These are phyloP conservation scores for Pezicula radicicola DNA, from an alignment of 2,329 filamentous ascomycete species.

Conservation along the genomic window DNA sequence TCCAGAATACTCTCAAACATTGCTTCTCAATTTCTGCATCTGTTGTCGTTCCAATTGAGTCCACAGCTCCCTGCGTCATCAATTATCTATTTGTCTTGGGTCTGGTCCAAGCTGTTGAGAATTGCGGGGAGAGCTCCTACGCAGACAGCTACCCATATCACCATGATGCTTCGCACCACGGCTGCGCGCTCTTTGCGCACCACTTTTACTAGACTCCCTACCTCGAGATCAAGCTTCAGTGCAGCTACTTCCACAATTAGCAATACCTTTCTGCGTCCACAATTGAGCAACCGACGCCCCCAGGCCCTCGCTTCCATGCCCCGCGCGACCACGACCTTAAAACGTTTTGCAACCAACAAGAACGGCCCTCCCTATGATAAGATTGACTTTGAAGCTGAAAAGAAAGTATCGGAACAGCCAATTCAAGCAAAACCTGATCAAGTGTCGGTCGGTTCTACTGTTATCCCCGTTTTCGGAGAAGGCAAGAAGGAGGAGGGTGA, in stretches of 20 bases:
- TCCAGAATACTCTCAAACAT: no score
- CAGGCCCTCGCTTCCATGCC: constrained; percentile 10
- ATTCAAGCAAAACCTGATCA: constrained; percentile 57
- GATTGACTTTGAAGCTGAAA: constrained; percentile 56
- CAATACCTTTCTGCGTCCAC: constrained; percentile 12
- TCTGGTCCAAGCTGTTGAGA: constrained; percentile 4
- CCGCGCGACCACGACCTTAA: constrained; percentile 40
- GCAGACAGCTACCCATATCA: constrained; percentile 6
- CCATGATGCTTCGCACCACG: constrained; percentile 27
- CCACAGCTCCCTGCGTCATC: constrained; percentile 4
- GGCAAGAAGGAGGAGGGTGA: constrained; percentile 38
- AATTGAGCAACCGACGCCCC: constrained; percentile 21
- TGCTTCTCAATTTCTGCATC: background rate
- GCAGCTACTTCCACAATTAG: constrained; percentile 20
- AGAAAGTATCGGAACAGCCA: constrained; percentile 48
- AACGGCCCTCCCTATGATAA: constrained; percentile 28
- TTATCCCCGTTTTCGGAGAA: constrained; percentile 44
- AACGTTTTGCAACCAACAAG: constrained; percentile 39
- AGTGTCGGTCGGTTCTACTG: constrained; percentile 57
- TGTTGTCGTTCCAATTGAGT: background rate
- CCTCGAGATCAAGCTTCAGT: constrained; percentile 19
- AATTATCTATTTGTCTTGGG: constrained; percentile 7
- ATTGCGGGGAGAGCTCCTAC: constrained; percentile 21
- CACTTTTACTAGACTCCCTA: constrained; percentile 21
- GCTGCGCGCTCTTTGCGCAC: constrained; percentile 25